Conservation (phyloP, 805 yeast genomes). For the Metschnikowia santaceciliae region DNA sequence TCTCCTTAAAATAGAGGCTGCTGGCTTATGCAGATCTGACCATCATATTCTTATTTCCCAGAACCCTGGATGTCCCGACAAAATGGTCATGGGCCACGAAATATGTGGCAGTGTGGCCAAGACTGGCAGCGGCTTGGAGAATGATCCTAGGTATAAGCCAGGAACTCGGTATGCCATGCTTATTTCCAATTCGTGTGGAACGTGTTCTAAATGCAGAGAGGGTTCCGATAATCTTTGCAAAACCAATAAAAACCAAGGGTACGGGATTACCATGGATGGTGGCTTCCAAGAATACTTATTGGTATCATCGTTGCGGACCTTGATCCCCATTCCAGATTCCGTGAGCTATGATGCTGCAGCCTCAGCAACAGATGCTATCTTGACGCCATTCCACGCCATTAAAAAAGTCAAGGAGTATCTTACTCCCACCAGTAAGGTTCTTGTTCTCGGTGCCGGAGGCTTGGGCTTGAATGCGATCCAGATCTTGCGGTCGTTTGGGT, state of each 20-base stretch:
- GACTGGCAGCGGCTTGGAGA: conserved; percentile 26
- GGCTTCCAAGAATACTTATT: conserved; percentile 40
- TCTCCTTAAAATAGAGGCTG: conserved; percentile 39
- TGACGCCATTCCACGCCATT: conserved; percentile 42
- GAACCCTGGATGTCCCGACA: conserved; percentile 19
- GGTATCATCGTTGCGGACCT: conserved; percentile 30
- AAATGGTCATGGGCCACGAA: conserved; percentile 44
- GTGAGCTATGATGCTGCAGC: conserved; percentile 40
- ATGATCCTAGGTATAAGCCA: conserved; percentile 20
- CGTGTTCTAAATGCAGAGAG: conserved; percentile 29
- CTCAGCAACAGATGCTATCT: conserved; percentile 38
- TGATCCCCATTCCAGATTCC: conserved; percentile 38
- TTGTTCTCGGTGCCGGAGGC: conserved; percentile 41
- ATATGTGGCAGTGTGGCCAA: conserved; percentile 36
- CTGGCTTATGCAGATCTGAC: conserved; percentile 44
- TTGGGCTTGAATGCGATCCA: conserved; percentile 43
- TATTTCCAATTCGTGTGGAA: conserved; percentile 33
- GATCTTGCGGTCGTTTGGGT: conserved; percentile 30
- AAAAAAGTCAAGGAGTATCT: conserved; percentile 28
- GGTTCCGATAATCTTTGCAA: conserved; percentile 34
- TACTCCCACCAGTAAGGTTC: conserved; percentile 33
- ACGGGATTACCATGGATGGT: conserved; percentile 37
- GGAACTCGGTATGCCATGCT: conserved; percentile 31
- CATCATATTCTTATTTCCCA: conserved; percentile 29
- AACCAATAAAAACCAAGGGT: conserved; percentile 18